These are phyloP conservation scores for Backusella circina DNA, from an alignment of 192 early-diverging fungal genomes.

Conservation along the genomic window DNA sequence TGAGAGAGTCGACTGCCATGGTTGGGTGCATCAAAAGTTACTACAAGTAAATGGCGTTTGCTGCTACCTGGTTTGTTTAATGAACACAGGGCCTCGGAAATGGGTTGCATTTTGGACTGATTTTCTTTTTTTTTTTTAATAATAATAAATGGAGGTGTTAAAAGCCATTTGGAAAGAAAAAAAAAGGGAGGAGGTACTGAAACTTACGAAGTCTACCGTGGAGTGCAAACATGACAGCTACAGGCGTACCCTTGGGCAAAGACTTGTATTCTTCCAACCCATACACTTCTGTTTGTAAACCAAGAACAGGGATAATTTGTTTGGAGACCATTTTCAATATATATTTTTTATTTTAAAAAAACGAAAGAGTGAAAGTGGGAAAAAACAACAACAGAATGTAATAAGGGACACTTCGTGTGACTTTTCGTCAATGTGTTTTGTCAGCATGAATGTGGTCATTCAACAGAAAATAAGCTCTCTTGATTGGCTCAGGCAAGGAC, in stretches of 20 bases:
- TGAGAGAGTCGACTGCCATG: slow-evolving; percentile 44
- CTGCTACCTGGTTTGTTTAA: neutral
- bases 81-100: slow-evolving; percentile 11
- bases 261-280: slow-evolving; percentile 27
- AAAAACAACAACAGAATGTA: neutral
- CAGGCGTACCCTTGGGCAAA: neutral
- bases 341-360: neutral
- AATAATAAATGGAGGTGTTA: neutral
- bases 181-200: neutral
- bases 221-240: slow-evolving; percentile 28
- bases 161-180: neutral
- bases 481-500: neutral
- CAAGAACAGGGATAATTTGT: neutral
- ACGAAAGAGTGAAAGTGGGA: neutral
- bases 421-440: neutral
- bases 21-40: slow-evolving; percentile 53
- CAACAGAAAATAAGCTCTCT: neutral
- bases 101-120: slow-evolving; percentile 14
- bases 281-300: slow-evolving; percentile 18
- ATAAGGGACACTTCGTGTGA: neutral
- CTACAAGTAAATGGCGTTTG: slow-evolving; percentile 30
- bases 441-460: neutral
- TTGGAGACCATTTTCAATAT: slow-evolving; percentile 8
- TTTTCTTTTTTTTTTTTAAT: slow-evolving; percentile 6
- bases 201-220: slow-evolving; percentile 33